Evolutionary conservation across 371 early-diverging fungal species (phyloP).

Genomic region (Mortierella sp.): DNA sequence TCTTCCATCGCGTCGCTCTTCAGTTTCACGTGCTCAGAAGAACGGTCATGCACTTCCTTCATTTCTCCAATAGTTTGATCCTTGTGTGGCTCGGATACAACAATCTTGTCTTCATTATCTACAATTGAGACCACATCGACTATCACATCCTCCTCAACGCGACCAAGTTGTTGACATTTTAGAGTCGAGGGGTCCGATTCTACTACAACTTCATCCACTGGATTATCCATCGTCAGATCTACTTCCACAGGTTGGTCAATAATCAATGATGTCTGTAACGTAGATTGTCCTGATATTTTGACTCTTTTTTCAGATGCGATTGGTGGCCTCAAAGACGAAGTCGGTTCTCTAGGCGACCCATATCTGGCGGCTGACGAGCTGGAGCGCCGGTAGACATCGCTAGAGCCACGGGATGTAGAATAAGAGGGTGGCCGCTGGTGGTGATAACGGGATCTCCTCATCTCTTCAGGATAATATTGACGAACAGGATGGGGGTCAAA

Average conservation of each 20-base stretch:
- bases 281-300: neutral
- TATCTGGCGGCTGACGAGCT: neutral
- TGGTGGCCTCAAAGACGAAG: neutral
- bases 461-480: neutral
- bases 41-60: neutral
- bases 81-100: neutral
- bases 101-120: neutral
- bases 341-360: neutral
- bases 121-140: constrained; percentile 12
- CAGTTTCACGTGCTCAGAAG: neutral
- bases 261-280: neutral
- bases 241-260: constrained; percentile 1
- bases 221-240: constrained; percentile 1
- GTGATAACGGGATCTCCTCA: constrained; percentile 8
- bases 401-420: neutral
- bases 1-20: no score
- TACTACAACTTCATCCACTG: neutral
- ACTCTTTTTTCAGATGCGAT: neutral
- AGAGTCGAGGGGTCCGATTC: neutral
- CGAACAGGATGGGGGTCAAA: constrained; percentile 17
- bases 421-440: neutral
- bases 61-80: neutral
- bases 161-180: neutral
- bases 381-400: neutral
- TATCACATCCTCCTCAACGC: constrained; percentile 1